Evolutionary conservation across 2,329 filamentous ascomycete species (phyloP), one percentile per base, ranked within the genome.

Genomic region (Stachybotrys chartarum): DNA sequence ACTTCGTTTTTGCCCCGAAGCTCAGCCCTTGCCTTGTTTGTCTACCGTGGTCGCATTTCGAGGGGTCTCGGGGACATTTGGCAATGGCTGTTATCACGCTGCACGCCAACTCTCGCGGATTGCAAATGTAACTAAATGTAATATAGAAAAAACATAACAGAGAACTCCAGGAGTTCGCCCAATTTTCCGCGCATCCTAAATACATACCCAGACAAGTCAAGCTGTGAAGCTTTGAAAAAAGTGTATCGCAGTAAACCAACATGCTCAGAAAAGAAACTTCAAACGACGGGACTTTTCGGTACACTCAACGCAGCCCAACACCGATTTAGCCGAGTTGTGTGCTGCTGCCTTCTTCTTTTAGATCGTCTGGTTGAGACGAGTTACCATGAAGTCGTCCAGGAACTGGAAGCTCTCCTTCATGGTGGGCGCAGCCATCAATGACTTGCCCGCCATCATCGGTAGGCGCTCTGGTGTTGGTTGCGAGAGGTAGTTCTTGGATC

Each of bases 401-500:
- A 17, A 52, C 14, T 35, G 14, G 5, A 52, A 32, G 7, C 50
- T 52, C 17, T 52, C 30, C 35, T 42, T n/a, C 18, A 52, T 44
- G 18, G 32, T 35, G 7, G 31, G 17, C 49, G 32, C 31, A 2
- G 35, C 35, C 48, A 66, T 54, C 11, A 65, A 54, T 1, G 64
- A 67, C 56, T 70, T 70, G 10, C 68, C 69, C 12, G 69, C 69
- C 31, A 68, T 71, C 70, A 72, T 71, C 30, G 63, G 64, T 31
- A 70, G 51, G 30, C 68, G 57, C 53, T 71, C 69, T 12, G 69
- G 67, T 7, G 68, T 67, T 7, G 66, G 65, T 18, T 64, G 56
- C 30, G 56, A 56, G 24, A 72, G 56, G 51, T 71, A 70, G 11
- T 55, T 35, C 54, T 63, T 65, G 7, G 62, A 62, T 17, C 68